phyloP scores from a whole-genome alignment of 371 early-diverging fungal genomes.

The Rhizopus arrhizus region DNA sequence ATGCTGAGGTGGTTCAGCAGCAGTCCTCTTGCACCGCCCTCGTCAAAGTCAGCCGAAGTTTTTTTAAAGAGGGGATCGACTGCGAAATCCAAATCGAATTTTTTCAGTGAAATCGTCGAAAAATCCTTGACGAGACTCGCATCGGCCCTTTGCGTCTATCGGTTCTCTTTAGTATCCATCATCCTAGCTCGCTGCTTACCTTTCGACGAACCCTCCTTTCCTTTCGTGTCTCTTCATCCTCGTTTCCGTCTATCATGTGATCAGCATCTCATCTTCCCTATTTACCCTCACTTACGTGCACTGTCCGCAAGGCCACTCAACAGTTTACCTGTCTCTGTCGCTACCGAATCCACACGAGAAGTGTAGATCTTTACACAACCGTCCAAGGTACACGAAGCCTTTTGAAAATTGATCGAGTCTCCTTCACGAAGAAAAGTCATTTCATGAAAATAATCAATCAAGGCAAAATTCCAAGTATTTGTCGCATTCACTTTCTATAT shows the following conservation, averaged over 20 bases:
- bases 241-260: constrained; percentile 34
- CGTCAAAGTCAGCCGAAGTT: constrained; percentile 97
- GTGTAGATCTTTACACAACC: constrained; percentile 99
- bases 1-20: constrained; percentile 85
- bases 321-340: constrained; percentile 92
- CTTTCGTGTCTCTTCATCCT: constrained; percentile 55
- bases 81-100: constrained; percentile 88
- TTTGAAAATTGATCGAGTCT: constrained; percentile 98
- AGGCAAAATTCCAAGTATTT: constrained; percentile 97
- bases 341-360: constrained; percentile 98
- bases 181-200: constrained; percentile 14
- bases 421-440: constrained; percentile 93
- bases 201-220: constrained; percentile 45
- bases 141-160: constrained; percentile 51
- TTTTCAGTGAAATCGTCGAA: constrained; percentile 75
- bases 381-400: constrained; percentile 98
- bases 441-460: constrained; percentile 98
- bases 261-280: too few species aligned
- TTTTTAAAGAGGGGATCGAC: constrained; percentile 98
- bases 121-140: constrained; percentile 84
- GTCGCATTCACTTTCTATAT: constrained; percentile 94
- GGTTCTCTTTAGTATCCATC: neutral
- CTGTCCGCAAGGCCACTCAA: constrained; percentile 84
- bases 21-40: constrained; percentile 95
- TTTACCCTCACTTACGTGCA: constrained; percentile 39